Percentiles rank a stretch among this genome's conserved stretches.
Evolutionary conservation across 140 eudicot species (phyloP).

Genomic region (Bidens hawaiensis): DNA sequence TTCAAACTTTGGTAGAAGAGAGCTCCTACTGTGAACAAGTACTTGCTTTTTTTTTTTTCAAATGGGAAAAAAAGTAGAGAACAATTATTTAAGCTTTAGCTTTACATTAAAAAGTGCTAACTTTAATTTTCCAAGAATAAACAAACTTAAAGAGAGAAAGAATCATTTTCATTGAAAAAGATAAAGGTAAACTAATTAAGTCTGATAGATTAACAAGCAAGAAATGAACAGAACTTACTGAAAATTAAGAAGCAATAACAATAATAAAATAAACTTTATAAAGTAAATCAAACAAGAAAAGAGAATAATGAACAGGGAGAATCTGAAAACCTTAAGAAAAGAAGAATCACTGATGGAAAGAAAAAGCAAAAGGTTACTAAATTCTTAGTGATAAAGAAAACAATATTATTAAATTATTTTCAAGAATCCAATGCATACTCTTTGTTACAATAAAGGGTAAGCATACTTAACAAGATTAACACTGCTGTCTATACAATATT

Average conservation of each 20-base stretch:
- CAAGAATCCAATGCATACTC: constrained; percentile 27
- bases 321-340: constrained; percentile 30
- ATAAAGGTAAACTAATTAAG: too few relatives aligned
- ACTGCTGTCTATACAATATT: constrained; percentile 16
- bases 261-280: not conserved
- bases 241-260: constrained; percentile 11
- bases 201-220: too few relatives aligned
- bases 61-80: constrained; percentile 30
- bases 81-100: constrained; percentile 41
- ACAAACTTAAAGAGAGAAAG: constrained; percentile 25
- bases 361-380: constrained; percentile 53
- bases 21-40: constrained; percentile 13
- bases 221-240: too few relatives aligned
- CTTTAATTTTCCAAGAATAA: constrained; percentile 21
- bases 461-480: constrained; percentile 21
- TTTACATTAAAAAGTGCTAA: constrained; percentile 25
- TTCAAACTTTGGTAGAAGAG: constrained; percentile 27
- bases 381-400: constrained; percentile 36
- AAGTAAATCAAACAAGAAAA: constrained; percentile 9
- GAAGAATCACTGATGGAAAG: constrained; percentile 38
- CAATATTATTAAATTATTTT: constrained; percentile 1
- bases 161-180: constrained; percentile 18
- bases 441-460: constrained; percentile 13
- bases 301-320: constrained; percentile 24
- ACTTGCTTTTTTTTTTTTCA: constrained; percentile 15